Conservation (phyloP, 2,329 filamentous ascomycete species). For the Trichoderma koningii region DNA sequence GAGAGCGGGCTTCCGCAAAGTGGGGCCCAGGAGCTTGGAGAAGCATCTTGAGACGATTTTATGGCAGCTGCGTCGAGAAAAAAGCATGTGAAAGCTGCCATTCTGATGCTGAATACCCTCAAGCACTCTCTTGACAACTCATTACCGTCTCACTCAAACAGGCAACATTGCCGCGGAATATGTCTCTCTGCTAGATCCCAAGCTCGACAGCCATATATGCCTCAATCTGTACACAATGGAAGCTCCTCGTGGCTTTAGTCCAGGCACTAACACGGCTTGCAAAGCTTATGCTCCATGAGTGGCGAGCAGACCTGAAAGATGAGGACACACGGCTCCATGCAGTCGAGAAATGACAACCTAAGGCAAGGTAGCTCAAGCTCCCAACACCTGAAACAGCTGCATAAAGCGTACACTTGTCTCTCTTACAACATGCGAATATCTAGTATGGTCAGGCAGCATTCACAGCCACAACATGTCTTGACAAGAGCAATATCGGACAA, state of each 20-base stretch:
- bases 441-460: background rate
- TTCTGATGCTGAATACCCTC: too few species aligned
- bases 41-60: constrained; percentile 1
- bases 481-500: background rate
- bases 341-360: background rate
- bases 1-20: constrained; percentile 7
- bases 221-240: too few species aligned
- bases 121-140: too few species aligned
- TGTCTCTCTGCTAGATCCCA: too few species aligned
- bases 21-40: constrained; percentile 19
- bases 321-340: background rate
- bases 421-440: background rate
- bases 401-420: background rate
- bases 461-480: background rate
- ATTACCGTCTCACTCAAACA: too few species aligned
- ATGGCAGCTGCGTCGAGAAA: background rate
- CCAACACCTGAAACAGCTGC: background rate
- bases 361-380: background rate
- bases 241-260: background rate
- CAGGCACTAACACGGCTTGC: constrained; percentile 1
- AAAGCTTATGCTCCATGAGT: constrained; percentile 18
- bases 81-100: constrained; percentile 29
- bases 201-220: too few species aligned
- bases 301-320: background rate
- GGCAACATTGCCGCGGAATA: too few species aligned